These are phyloP conservation scores for Lomentospora prolificans DNA, from an alignment of 2,329 filamentous ascomycete genomes.

Conservation along the genomic window DNA sequence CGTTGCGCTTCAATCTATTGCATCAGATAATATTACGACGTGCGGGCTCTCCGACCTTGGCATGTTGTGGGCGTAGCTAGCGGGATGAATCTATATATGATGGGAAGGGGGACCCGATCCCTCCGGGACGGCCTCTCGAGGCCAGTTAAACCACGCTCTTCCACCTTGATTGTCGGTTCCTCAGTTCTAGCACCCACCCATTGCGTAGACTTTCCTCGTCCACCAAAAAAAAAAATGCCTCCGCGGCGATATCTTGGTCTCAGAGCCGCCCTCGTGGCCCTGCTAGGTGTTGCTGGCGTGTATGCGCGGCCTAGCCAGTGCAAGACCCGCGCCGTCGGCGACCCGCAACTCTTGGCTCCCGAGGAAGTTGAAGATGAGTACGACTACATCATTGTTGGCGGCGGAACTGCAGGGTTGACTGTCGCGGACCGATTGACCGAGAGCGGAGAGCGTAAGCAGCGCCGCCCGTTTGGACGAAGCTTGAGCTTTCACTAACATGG, in stretches of 20 bases:
- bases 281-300: background rate
- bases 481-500: background rate
- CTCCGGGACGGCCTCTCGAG: too few species aligned
- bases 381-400: conserved; percentile 56
- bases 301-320: background rate
- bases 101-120: background rate
- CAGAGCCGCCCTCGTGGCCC: background rate
- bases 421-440: conserved; percentile 49
- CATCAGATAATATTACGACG: background rate
- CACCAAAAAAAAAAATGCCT: background rate
- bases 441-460: conserved; percentile 28
- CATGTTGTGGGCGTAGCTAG: background rate
- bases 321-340: background rate
- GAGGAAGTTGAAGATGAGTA: conserved; percentile 14
- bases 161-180: too few species aligned
- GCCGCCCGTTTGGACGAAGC: background rate
- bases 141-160: too few species aligned
- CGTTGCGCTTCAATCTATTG: background rate
- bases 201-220: too few species aligned
- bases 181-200: too few species aligned
- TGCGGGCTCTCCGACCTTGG: background rate
- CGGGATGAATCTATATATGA: background rate
- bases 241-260: background rate
- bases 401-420: conserved; percentile 50
- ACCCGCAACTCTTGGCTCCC: background rate